Percentiles rank a stretch among this genome's conserved stretches.
These are phyloP conservation scores for Stylonectria norvegica DNA, from an alignment of 2,329 filamentous ascomycete genomes.

Conservation along the genomic window DNA sequence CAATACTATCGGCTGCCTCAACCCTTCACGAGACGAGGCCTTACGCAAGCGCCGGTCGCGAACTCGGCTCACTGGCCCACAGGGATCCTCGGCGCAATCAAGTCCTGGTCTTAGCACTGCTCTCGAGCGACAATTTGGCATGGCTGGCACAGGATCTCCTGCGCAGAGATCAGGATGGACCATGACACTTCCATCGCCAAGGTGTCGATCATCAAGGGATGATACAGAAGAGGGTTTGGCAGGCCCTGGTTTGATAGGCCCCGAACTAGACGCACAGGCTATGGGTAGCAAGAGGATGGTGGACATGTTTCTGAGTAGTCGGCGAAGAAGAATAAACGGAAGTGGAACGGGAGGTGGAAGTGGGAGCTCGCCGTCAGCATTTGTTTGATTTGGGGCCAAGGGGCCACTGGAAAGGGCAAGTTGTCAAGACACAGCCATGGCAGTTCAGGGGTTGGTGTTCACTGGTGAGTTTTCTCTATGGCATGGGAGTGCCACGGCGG, in stretches of 20 bases:
- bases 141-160: conserved; percentile 6
- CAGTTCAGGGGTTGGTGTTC: background rate
- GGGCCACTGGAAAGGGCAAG: too few relatives aligned
- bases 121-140: conserved; percentile 14
- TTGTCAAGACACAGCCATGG: too few relatives aligned
- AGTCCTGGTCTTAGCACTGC: conserved; percentile 23
- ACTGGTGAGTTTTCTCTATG: background rate
- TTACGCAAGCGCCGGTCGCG: conserved; percentile 20
- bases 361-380: conserved; percentile 30
- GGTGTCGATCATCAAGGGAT: conserved; percentile 8
- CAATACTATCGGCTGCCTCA: conserved; percentile 19
- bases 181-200: conserved; percentile 8
- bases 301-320: conserved; percentile 50
- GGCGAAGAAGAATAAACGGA: conserved; percentile 41
- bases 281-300: conserved; percentile 52
- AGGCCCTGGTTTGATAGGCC: background rate
- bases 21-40: conserved; percentile 16
- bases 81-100: conserved; percentile 26
- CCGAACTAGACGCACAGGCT: conserved; percentile 31
- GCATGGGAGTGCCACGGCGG: too few relatives aligned
- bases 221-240: conserved; percentile 8
- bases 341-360: conserved; percentile 24
- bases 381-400: conserved; percentile 25
- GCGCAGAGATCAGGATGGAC: conserved; percentile 1
- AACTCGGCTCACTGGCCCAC: conserved; percentile 15